phyloP scores from a whole-genome alignment of 2,329 filamentous ascomycete genomes.

The Fusarium palustre region DNA sequence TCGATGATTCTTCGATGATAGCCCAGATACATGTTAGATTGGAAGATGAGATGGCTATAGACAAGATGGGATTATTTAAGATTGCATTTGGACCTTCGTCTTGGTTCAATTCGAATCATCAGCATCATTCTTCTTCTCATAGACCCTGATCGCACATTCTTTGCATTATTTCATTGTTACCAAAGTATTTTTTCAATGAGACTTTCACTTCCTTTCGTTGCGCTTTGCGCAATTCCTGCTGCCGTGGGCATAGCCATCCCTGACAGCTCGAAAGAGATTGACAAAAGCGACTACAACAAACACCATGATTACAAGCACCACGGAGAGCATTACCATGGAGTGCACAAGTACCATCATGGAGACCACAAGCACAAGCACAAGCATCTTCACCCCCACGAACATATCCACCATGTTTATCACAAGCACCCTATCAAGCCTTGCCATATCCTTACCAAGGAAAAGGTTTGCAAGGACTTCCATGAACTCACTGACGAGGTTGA shows the following conservation, averaged over 20 bases:
- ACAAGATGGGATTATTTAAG: slow-evolving; percentile 19
- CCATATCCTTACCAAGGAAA: slow-evolving; percentile 36
- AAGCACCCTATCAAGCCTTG: slow-evolving; percentile 35
- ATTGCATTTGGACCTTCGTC: neutral
- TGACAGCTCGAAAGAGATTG: neutral
- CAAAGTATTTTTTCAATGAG: slow-evolving; percentile 36
- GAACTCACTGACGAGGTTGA: slow-evolving; percentile 42
- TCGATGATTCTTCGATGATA: slow-evolving; percentile 12
- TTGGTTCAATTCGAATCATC: neutral
- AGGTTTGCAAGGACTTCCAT: slow-evolving; percentile 43
- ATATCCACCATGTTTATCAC: slow-evolving; percentile 30
- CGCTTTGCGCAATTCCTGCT: slow-evolving; percentile 39
- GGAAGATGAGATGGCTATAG: neutral
- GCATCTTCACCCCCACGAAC: slow-evolving; percentile 30
- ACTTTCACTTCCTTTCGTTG: slow-evolving; percentile 37
- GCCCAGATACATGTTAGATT: neutral
- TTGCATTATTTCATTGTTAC: neutral
- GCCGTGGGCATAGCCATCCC: slow-evolving; percentile 16
- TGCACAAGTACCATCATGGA: slow-evolving; percentile 23
- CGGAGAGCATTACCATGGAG: slow-evolving; percentile 22
- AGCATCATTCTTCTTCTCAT: slow-evolving; percentile 1
- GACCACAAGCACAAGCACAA: slow-evolving; percentile 21
- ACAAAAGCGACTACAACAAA: neutral
- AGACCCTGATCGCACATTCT: slow-evolving; percentile 1
- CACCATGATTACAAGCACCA: neutral